Evolutionary conservation across 1,284 basidiomycete species (phyloP).

Genomic region (Boletus subluridellus): DNA sequence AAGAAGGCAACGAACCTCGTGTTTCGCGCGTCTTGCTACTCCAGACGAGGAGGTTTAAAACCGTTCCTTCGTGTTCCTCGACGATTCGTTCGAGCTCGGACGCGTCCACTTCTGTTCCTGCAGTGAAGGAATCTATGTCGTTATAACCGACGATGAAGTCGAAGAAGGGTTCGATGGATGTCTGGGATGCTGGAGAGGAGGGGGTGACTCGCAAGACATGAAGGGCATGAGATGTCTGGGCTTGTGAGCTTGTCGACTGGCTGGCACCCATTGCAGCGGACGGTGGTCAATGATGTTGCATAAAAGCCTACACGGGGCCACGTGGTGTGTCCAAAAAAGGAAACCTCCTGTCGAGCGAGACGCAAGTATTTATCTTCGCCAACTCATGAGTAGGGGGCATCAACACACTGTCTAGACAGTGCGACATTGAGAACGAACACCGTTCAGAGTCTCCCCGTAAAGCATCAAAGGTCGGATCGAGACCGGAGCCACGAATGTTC

Average conservation of each 20-base stretch:
- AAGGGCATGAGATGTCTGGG: conserved; percentile 60
- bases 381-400: no score
- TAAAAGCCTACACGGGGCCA: not conserved
- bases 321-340: conserved; percentile 14
- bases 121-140: conserved; percentile 60
- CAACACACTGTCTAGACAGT: no score
- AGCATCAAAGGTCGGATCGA: no score
- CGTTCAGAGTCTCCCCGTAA: no score
- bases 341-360: conserved; percentile 4
- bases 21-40: conserved; percentile 84
- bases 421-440: no score
- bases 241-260: conserved; percentile 60
- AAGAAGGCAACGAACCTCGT: conserved; percentile 57
- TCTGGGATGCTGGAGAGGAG: conserved; percentile 79
- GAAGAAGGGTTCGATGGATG: conserved; percentile 92
- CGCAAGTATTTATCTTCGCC: no score
- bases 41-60: conserved; percentile 82
- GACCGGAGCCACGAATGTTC: no score
- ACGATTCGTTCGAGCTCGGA: conserved; percentile 76
- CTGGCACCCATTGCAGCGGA: conserved; percentile 61
- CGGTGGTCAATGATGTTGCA: not conserved
- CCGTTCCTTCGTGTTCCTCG: conserved; percentile 81
- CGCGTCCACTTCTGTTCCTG: conserved; percentile 63
- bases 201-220: conserved; percentile 86
- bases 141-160: conserved; percentile 91